A percentile compares a stretch with the other conserved stretches of the same genome.
Conservation (phyloP, 169 alveolate genomes). For the Babesia divergens region DNA sequence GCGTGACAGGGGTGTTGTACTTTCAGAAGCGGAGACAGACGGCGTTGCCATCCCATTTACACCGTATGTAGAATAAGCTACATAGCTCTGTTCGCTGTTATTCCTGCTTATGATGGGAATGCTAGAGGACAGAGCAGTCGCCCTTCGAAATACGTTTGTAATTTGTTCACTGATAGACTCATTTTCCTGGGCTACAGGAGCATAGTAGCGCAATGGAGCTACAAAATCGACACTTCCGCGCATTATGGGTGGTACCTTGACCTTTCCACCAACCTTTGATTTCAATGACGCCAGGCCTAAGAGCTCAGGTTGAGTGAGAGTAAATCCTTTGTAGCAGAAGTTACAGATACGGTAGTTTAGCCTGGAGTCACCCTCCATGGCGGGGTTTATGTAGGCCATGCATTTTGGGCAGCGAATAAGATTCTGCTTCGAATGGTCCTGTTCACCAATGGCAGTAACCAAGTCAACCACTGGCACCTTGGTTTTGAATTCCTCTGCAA, state of each 20-base stretch:
- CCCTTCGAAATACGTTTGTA: background rate
- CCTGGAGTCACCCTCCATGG: slow-evolving; percentile 58
- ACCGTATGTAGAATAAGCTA: background rate
- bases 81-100: background rate
- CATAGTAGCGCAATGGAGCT: slow-evolving; percentile 66
- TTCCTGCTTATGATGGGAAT: background rate
- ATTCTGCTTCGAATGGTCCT: slow-evolving; percentile 46
- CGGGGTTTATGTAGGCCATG: slow-evolving; percentile 68
- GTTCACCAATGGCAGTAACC: slow-evolving; percentile 59
- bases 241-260: slow-evolving; percentile 53
- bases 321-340: slow-evolving; percentile 64
- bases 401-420: slow-evolving; percentile 72
- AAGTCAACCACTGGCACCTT: slow-evolving; percentile 62
- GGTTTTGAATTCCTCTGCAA: slow-evolving; percentile 66
- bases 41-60: background rate
- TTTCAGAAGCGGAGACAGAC: too few relatives aligned
- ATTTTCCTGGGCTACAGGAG: background rate
- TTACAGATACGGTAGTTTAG: slow-evolving; percentile 53
- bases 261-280: slow-evolving; percentile 18
- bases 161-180: background rate
- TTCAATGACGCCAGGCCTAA: slow-evolving; percentile 43
- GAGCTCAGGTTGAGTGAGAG: slow-evolving; percentile 52
- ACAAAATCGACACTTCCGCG: slow-evolving; percentile 72
- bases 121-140: slow-evolving; percentile 5
- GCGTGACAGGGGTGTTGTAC: too few relatives aligned